Evolutionary conservation across 192 early-diverging fungal species (phyloP), one percentile per base, ranked within the genome.

Genomic region (Rhizophagus clarus): DNA sequence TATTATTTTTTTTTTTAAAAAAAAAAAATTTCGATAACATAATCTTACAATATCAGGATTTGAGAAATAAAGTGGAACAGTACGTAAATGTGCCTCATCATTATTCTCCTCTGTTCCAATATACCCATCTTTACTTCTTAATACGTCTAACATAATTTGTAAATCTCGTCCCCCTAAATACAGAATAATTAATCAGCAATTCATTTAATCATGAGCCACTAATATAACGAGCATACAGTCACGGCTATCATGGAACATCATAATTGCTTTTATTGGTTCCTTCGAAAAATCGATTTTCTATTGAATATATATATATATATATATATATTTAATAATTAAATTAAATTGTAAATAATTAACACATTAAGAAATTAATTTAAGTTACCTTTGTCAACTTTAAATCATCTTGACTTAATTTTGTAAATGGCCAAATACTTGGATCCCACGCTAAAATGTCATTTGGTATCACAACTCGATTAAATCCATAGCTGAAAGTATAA

Each of bases 211-310:
- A 72, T 64, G 62, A 71, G 24, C 15, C 28, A n/a, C 20, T 17
- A 20, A 29, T 37, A 3, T 24, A 71, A 74, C 37, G 24, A 32
- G 79, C 83, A 70, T 82, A 84, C 89, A 97, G 80, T 98, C 92
- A 26, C 86, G 84, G 42, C 94, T 93, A 81, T 98, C 96, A 83
- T 98, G 93, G 84, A 97, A 94, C 74, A 94, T 85, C 91, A 97
- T 88, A 0, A 95, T 86, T 0, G 91, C 91, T 45, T 90, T 85
- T 74, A 96, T 90, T 31, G 88, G 88, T 29, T 86, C 83, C 29
- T 81, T 78, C 17, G 88, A 79, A 63, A 88, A 86, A 56, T 85
- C 82, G 32, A 81, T 72, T 6, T 76, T 82, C 67, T 84, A 83
- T 12, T 72, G 29, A 26, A 72, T n/a, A n/a, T n/a, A n/a, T n/a